Evolutionary conservation across 2,329 filamentous ascomycete species (phyloP).

Genomic region (Botrytis fabae): DNA sequence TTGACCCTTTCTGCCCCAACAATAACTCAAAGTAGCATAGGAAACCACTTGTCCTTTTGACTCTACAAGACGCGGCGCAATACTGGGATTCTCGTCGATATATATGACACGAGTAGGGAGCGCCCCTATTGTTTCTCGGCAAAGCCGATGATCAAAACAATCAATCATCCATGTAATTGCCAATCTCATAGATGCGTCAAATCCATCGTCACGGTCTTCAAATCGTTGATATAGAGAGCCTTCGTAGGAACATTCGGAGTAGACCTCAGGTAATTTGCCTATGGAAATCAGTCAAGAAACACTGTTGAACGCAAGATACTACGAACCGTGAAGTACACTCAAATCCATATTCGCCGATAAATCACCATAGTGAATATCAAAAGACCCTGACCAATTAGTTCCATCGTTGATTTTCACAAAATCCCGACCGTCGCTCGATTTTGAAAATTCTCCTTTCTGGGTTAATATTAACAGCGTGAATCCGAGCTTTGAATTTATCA

Average conservation of each 20-base stretch:
- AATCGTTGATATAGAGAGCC: neutral
- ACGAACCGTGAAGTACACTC: neutral
- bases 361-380: neutral
- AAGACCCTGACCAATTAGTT: neutral
- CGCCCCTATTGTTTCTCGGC: neutral
- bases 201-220: neutral
- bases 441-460: neutral
- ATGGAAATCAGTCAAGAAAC: neutral
- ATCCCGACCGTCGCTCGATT: neutral
- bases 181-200: neutral
- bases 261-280: neutral
- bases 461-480: neutral
- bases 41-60: neutral
- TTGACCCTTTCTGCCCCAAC: neutral
- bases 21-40: neutral
- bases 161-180: neutral
- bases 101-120: neutral
- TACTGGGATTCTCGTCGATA: neutral
- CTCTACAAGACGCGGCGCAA: neutral
- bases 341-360: neutral
- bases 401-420: neutral
- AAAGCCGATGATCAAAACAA: neutral
- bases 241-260: neutral
- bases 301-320: neutral
- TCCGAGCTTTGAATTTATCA: neutral